Percentiles rank a stretch among this genome's conserved stretches.
Conservation (phyloP, 176 grass and related monocot genomes). For the Lolium rigidum region DNA sequence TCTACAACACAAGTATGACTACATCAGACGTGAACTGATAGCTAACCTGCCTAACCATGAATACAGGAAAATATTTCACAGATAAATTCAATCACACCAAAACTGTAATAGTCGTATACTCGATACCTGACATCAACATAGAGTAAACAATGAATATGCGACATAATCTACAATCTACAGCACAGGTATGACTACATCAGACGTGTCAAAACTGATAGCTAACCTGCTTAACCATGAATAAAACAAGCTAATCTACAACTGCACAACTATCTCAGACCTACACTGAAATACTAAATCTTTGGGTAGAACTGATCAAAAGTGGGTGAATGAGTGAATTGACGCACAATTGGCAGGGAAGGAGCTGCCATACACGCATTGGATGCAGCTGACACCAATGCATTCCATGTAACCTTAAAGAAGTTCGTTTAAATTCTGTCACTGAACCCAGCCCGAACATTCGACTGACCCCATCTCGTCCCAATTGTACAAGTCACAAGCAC, state of each 20-base stretch:
- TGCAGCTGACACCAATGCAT: no score
- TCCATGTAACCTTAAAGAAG: no score
- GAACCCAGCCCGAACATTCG: no score
- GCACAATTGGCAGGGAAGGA: no score
- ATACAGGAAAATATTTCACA: conserved; percentile 10
- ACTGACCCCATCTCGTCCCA: no score
- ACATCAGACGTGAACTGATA: background rate
- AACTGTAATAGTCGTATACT: background rate
- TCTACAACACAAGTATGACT: background rate
- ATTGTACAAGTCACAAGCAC: no score
- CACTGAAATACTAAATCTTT: background rate
- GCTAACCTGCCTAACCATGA: background rate
- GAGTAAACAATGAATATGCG: background rate
- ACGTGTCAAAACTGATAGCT: background rate
- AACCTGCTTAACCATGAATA: background rate
- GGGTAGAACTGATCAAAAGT: conserved; percentile 8
- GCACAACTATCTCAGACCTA: background rate
- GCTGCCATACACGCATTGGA: no score
- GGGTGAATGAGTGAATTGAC: background rate
- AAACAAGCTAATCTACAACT: background rate
- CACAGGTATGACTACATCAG: background rate
- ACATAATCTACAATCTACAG: conserved; percentile 9
- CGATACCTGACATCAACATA: background rate
- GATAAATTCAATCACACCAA: background rate
- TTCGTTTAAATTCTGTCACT: no score